These are phyloP conservation scores for Corymbia citriodora DNA, from an alignment of 441 rosid genomes.

Conservation along the genomic window DNA sequence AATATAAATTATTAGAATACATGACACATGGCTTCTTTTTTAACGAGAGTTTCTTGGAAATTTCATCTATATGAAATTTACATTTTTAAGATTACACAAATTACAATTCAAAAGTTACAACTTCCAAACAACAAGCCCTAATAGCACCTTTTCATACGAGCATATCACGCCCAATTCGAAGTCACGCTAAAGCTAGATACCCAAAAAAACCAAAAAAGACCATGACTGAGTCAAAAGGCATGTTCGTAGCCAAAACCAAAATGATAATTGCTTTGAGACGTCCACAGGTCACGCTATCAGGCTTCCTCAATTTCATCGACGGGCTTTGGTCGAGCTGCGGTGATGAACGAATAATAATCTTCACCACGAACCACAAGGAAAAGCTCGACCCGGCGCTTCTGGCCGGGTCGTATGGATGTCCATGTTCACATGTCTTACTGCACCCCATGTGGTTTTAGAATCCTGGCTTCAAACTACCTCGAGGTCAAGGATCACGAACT, in stretches of 20 bases:
- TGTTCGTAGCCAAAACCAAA: background rate
- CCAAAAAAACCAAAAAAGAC: background rate
- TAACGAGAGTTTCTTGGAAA: background rate
- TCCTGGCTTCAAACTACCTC: background rate
- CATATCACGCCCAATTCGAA: background rate
- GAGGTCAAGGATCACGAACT: background rate
- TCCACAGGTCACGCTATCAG: slow-evolving; percentile 41
- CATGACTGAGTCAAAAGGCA: background rate
- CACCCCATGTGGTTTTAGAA: background rate
- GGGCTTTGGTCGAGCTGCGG: background rate
- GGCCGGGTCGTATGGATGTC: background rate
- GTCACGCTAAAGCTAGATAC: background rate
- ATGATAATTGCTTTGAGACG: background rate
- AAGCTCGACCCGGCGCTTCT: background rate
- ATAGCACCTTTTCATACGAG: background rate
- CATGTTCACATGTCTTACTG: background rate
- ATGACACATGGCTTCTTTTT: background rate
- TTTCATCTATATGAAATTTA: background rate
- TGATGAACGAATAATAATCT: background rate
- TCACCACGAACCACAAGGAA: background rate
- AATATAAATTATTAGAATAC: background rate
- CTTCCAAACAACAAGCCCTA: background rate
- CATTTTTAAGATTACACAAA: background rate
- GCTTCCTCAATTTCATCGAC: slow-evolving; percentile 35
- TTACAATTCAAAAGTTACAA: background rate